Base-by-base conservation (phyloP, 2,329 filamentous ascomycete species). In the Leptographium wingfieldii region DNA sequence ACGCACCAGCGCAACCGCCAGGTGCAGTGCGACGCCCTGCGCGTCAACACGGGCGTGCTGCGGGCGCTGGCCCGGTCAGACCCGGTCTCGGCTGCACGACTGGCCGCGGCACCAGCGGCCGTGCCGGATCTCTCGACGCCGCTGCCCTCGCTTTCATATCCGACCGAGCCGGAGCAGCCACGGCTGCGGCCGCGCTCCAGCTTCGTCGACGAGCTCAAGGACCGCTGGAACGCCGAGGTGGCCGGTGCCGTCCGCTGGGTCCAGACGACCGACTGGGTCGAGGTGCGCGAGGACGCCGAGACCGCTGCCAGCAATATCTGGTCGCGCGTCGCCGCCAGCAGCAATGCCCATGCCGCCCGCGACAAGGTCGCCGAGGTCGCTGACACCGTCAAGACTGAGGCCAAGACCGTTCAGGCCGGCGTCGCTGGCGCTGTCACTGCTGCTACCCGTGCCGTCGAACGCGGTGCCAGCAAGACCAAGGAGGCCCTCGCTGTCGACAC, bases 211-310 rank as follows among this genome's bases (percentile, higher is more conserved):
- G 76, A 82, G 43, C 78, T 85, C 66, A 92, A 92, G 75, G 85
- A 88, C 67, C 77, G 82, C 62, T 92, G 88, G 88, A 92, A 94
- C 71, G 72, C 79, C 57, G 88, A 92, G 72, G 72, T 92, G 43
- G 80, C 86, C 70, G 77, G 77, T 62, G 78, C 85, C 57, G 85
- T 87, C 59, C 77, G 77, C 61, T 86, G 82, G 78, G 80, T 83
- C 60, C 83, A 90, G 72, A 77, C 73, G 40, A 83, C 80, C 62
- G 81, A 87, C 70, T 90, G 85, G 86, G 73, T 76, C 56, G 77
- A 78, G 58, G 77, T 85, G 59, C 78, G 84, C 59, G 81, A 86
- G 63, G 76, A 74, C 2, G 72, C 83, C 65, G 84, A 86, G 69
- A 74, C 73, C 16, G 69, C 72, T 38, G 70, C 76, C 46, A 72